Conservation (phyloP, 73 alveolate genomes). For the Blepharisma stoltei region DNA sequence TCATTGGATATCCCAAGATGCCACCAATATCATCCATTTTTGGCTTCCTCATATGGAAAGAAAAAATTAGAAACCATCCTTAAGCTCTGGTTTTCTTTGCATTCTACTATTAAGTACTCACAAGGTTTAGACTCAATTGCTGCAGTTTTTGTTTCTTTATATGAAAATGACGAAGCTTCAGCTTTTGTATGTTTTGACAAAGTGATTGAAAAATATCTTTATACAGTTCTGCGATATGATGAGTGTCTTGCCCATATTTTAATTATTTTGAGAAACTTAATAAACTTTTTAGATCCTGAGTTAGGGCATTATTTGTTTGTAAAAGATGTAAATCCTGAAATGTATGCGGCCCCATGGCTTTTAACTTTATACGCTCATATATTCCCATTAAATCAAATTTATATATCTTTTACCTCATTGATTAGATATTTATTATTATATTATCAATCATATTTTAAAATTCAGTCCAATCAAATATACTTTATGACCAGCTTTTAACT, state of each 20-base stretch:
- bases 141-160: not conserved
- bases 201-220: not conserved
- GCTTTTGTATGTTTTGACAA: not conserved
- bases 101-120: not conserved
- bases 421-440: no score
- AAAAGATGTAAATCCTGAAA: constrained; percentile 15
- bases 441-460: no score
- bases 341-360: constrained; percentile 28
- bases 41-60: not conserved
- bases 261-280: not conserved
- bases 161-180: constrained; percentile 27
- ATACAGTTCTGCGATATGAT: not conserved
- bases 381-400: not conserved
- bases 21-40: not conserved
- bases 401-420: no score
- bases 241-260: not conserved
- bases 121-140: constrained; percentile 27
- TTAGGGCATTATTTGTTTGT: not conserved
- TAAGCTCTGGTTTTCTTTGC: not conserved
- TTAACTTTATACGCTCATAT: constrained; percentile 9
- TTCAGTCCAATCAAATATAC: no score
- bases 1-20: constrained; percentile 28
- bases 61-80: not conserved
- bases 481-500: not conserved
- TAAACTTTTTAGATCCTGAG: not conserved